phyloP scores from a whole-genome alignment of 148 eudicot genomes.

The Silene uniflora region DNA sequence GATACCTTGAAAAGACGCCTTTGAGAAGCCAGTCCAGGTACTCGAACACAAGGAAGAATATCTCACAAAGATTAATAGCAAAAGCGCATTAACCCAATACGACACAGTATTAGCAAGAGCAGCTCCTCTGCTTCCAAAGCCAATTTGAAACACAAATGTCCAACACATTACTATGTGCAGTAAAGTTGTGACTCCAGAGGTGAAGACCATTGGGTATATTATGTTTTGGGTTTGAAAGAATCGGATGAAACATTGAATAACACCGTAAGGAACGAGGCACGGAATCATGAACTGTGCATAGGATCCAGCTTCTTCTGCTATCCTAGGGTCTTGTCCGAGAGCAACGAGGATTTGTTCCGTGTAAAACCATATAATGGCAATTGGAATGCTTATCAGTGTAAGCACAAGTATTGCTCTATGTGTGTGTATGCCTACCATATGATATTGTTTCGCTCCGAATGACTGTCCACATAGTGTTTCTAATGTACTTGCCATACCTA shows the following conservation, averaged over 20 bases:
- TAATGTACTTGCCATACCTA: conserved; percentile 35
- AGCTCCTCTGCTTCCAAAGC: conserved; percentile 52
- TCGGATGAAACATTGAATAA: conserved; percentile 59
- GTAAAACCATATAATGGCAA: conserved; percentile 53
- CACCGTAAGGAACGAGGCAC: conserved; percentile 49
- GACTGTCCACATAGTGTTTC: conserved; percentile 85
- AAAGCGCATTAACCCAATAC: conserved; percentile 48
- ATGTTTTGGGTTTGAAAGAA: conserved; percentile 68
- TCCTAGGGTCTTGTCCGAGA: conserved; percentile 62
- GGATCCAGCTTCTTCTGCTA: conserved; percentile 61
- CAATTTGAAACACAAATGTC: conserved; percentile 59
- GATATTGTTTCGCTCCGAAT: conserved; percentile 70
- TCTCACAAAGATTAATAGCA: conserved; percentile 47
- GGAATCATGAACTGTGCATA: conserved; percentile 55
- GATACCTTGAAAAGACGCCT: conserved; percentile 50
- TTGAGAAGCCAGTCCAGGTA: conserved; percentile 57
- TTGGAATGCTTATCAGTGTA: conserved; percentile 47
- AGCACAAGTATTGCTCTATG: conserved; percentile 66
- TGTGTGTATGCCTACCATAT: conserved; percentile 59
- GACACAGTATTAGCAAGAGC: conserved; percentile 61
- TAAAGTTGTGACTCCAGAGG: conserved; percentile 39
- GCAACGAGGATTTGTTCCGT: conserved; percentile 46
- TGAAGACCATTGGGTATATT: conserved; percentile 54
- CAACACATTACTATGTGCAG: conserved; percentile 63
- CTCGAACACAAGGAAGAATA: conserved; percentile 52